Evolutionary conservation across 129 eudicot genomes (phyloP), one percentile per base, ranked within the genome.

Genomic region (Helianthus tuberosus): DNA sequence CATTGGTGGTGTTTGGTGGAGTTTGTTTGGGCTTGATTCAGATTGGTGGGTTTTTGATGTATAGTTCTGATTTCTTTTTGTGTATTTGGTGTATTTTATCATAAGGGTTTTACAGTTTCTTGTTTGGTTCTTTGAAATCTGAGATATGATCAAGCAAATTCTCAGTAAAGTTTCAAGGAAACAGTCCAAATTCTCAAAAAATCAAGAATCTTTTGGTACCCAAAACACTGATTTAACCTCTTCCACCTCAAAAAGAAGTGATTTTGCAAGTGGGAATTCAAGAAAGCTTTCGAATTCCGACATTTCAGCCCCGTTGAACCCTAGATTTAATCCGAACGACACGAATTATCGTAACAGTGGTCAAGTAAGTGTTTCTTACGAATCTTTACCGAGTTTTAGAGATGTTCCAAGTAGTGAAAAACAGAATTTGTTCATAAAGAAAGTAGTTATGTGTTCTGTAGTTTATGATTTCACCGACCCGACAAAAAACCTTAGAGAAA

Each of bases 381-480:
- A 92, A 75, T 72, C 88, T n/a, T 80, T 92, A 79, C 96, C 98
- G 0, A 82, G 87, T 79, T 89, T 89, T 79, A 80, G 85, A 72
- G 96, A 87, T 57, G 96, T 92, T 53, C 88, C 96, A 3, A 84
- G 78, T 63, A 83, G 90, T 46, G 95, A 93, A 69, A 93, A 89
- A 78, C 94, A 83, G 75, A 83, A 66, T 64, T 69, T 91, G 73
- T 91, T 89, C 43, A 81, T 89, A 27, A 86, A 74, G 69, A 89
- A 91, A 78, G 77, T 89, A 44, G 80, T 49, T 48, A 78, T 93
- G 91, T 93, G 98, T 60, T 87, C 89, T 70, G 80, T 81, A 50
- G 65, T 69, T 29, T 93, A 87, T 52, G 96, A 93, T 78, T 89
- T 93, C 76, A 80, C 86, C 5, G 96, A 89, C 77, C 90, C 90